phyloP scores from a whole-genome alignment of 1,284 basidiomycete species.

The Ganoderma leucocontextum region DNA sequence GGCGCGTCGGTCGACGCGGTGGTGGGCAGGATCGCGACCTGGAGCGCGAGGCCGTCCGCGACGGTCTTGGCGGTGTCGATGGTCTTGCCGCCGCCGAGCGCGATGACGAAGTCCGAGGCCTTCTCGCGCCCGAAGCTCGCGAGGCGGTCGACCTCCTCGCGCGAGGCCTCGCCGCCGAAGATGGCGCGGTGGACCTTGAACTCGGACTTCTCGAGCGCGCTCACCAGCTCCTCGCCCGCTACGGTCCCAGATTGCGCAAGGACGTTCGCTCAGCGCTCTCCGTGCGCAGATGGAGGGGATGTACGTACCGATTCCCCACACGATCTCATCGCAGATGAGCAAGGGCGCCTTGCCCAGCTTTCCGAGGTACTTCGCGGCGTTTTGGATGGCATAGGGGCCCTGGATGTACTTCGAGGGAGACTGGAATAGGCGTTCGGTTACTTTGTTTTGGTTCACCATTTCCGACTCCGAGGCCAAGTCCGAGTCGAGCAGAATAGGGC shows the following conservation, averaged over 20 bases:
- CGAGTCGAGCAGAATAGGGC: neutral
- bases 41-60: slow-evolving; percentile 41
- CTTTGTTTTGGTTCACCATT: slow-evolving; percentile 44
- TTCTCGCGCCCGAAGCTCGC: slow-evolving; percentile 32
- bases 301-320: slow-evolving; percentile 43
- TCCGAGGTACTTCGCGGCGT: slow-evolving; percentile 43
- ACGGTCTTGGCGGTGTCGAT: slow-evolving; percentile 45
- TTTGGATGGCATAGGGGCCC: slow-evolving; percentile 45
- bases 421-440: slow-evolving; percentile 46
- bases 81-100: slow-evolving; percentile 46
- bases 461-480: too few relatives aligned
- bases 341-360: slow-evolving; percentile 41
- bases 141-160: slow-evolving; percentile 42
- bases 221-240: slow-evolving; percentile 43
- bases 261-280: neutral
- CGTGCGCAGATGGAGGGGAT: neutral
- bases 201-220: slow-evolving; percentile 35
- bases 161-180: slow-evolving; percentile 45
- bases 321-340: slow-evolving; percentile 42
- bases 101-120: slow-evolving; percentile 43
- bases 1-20: slow-evolving; percentile 48
- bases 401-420: slow-evolving; percentile 49
- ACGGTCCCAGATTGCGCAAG: neutral
- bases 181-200: slow-evolving; percentile 41
- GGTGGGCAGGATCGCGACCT: slow-evolving; percentile 43